A percentile compares a stretch with the other conserved stretches of the same genome.
Evolutionary conservation across 192 early-diverging fungal species (phyloP).

Genomic region (Backusella circina): DNA sequence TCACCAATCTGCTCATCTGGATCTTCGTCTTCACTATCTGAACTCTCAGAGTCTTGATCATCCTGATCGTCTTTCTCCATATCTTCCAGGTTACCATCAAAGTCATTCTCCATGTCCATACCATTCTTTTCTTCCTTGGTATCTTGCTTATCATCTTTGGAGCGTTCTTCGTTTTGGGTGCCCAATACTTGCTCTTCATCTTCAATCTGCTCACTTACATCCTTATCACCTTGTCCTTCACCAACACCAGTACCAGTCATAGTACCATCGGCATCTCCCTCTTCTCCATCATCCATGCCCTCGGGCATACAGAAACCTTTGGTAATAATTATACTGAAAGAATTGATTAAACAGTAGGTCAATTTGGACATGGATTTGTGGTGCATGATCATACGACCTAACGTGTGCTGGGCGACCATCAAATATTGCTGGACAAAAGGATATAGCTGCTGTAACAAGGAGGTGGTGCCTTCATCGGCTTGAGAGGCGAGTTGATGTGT

Average conservation of each 20-base stretch:
- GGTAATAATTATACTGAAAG: slow-evolving; percentile 66
- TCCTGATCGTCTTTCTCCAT: slow-evolving; percentile 67
- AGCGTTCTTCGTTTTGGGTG: slow-evolving; percentile 63
- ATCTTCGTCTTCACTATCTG: slow-evolving; percentile 71
- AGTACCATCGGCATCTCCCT: slow-evolving; percentile 55
- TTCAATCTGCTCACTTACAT: slow-evolving; percentile 97
- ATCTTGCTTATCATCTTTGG: slow-evolving; percentile 54
- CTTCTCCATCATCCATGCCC: slow-evolving; percentile 55
- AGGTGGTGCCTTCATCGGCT: slow-evolving; percentile 16
- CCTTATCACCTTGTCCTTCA: slow-evolving; percentile 90
- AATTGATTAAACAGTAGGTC: slow-evolving; percentile 64
- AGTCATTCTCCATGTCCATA: slow-evolving; percentile 96
- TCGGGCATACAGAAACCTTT: slow-evolving; percentile 89
- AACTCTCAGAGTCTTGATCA: slow-evolving; percentile 62
- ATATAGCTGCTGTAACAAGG: slow-evolving; percentile 42
- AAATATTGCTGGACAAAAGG: slow-evolving; percentile 65
- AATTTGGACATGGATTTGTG: slow-evolving; percentile 76
- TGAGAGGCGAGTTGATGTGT: slow-evolving; percentile 29
- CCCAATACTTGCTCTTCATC: slow-evolving; percentile 95
- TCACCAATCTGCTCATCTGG: slow-evolving; percentile 91
- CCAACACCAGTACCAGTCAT: slow-evolving; percentile 83
- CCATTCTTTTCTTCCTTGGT: slow-evolving; percentile 81
- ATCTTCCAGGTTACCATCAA: slow-evolving; percentile 89
- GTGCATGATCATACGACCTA: slow-evolving; percentile 49
- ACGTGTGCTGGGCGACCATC: slow-evolving; percentile 53